A percentile compares a stretch with the other conserved stretches of the same genome.
These are phyloP conservation scores for Rhododendron vialii DNA, from an alignment of 148 eudicot species.

Conservation along the genomic window DNA sequence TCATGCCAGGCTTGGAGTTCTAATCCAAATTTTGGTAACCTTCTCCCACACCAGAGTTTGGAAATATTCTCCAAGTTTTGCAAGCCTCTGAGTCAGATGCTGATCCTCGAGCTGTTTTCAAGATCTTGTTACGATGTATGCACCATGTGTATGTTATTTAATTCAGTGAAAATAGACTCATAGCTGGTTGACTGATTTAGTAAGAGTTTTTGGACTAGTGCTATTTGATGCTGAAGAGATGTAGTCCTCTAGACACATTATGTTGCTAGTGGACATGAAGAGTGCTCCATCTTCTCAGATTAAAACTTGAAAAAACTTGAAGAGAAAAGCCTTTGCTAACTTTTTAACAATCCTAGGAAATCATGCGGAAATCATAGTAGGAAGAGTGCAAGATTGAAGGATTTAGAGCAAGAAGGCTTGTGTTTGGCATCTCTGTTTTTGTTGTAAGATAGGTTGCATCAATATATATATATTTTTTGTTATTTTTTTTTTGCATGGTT, in stretches of 20 bases:
- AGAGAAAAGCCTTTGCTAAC: background rate
- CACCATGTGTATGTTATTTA: background rate
- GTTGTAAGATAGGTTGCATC: background rate
- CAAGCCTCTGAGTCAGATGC: no score
- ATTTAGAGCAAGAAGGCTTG: background rate
- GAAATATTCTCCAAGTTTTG: background rate
- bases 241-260: background rate
- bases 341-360: background rate
- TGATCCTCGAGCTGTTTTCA: background rate
- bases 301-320: background rate
- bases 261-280: background rate
- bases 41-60: no score
- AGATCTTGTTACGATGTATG: background rate
- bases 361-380: background rate
- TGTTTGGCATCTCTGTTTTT: background rate
- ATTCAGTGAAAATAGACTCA: background rate
- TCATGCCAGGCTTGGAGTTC: no score
- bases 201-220: background rate
- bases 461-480: background rate
- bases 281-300: background rate
- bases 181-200: slow-evolving; percentile 3
- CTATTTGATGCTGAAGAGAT: background rate
- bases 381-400: background rate
- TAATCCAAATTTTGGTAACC: no score
- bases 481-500: background rate